Conservation (phyloP, 345 rosid genomes). For the Dipteronia dyeriana region DNA sequence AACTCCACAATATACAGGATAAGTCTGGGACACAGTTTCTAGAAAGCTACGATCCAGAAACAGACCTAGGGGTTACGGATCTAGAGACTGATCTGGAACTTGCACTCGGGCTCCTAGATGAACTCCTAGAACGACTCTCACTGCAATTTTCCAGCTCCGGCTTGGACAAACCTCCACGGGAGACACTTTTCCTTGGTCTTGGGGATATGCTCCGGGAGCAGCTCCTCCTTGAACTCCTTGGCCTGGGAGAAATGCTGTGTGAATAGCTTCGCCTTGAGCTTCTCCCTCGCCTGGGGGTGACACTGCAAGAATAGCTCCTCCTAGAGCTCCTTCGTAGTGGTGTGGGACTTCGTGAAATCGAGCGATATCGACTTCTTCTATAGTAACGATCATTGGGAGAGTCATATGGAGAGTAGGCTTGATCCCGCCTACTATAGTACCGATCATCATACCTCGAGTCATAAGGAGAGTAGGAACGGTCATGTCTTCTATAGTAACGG, state of each 20-base stretch:
- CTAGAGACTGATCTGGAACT: constrained; percentile 66
- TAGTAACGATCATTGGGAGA: neutral
- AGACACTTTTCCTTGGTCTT: constrained; percentile 27
- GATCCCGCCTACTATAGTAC: constrained; percentile 22
- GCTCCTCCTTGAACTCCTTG: constrained; percentile 40
- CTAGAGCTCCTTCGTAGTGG: constrained; percentile 12
- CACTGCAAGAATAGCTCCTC: constrained; percentile 14
- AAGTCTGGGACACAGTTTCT: neutral
- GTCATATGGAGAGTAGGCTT: constrained; percentile 35
- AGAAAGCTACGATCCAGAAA: constrained; percentile 20
- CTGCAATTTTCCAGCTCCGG: neutral
- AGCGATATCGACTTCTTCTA: constrained; percentile 15
- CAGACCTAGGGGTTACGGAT: constrained; percentile 53
- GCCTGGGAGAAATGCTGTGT: constrained; percentile 39
- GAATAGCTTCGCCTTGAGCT: constrained; percentile 25
- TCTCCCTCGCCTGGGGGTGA: constrained; percentile 16
- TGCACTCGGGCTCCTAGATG: constrained; percentile 29
- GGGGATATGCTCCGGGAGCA: constrained; percentile 40
- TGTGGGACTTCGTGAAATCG: constrained; percentile 31
- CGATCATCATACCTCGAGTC: constrained; percentile 20
- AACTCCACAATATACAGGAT: neutral
- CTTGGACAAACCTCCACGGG: constrained; percentile 13
- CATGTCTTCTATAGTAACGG: constrained; percentile 26
- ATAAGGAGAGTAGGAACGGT: constrained; percentile 36
- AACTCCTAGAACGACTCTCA: constrained; percentile 38